Evolutionary conservation across 345 rosid species (phyloP).

Genomic region (Murraya koenigii): DNA sequence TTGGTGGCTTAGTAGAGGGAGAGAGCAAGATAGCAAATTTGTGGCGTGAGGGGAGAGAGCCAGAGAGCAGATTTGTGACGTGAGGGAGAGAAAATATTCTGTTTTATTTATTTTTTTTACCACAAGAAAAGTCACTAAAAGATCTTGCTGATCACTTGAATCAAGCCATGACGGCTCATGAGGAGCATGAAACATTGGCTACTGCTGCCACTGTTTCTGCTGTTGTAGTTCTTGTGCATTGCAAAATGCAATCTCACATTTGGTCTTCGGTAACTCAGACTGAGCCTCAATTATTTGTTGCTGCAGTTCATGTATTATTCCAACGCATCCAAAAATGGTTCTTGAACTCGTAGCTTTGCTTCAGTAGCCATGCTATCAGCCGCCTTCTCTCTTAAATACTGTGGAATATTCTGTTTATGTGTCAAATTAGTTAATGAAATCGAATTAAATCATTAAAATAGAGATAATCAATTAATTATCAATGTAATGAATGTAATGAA

Average conservation of each 20-base stretch:
- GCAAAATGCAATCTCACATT: conserved; percentile 16
- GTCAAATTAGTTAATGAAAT: neutral
- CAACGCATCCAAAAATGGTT: neutral
- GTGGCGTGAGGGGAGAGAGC: too few relatives aligned
- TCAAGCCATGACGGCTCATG: neutral
- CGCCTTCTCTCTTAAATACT: neutral
- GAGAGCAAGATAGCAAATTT: too few relatives aligned
- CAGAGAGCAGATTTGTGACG: too few relatives aligned
- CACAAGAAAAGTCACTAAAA: neutral
- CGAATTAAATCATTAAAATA: neutral
- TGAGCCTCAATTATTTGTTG: conserved; percentile 19
- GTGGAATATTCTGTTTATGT: neutral
- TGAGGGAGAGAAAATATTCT: too few relatives aligned
- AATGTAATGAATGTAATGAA: neutral
- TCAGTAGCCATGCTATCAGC: neutral
- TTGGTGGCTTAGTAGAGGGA: too few relatives aligned
- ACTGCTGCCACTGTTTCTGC: neutral
- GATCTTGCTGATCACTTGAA: too few relatives aligned
- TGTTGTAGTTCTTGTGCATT: neutral
- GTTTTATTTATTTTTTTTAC: neutral
- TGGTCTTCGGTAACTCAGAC: neutral
- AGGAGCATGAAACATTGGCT: neutral
- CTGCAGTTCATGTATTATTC: conserved; percentile 6
- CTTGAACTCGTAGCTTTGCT: neutral
- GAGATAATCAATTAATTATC: neutral